Conservation (phyloP, 2,329 filamentous ascomycete genomes). For the Neofusicoccum laricinum region DNA sequence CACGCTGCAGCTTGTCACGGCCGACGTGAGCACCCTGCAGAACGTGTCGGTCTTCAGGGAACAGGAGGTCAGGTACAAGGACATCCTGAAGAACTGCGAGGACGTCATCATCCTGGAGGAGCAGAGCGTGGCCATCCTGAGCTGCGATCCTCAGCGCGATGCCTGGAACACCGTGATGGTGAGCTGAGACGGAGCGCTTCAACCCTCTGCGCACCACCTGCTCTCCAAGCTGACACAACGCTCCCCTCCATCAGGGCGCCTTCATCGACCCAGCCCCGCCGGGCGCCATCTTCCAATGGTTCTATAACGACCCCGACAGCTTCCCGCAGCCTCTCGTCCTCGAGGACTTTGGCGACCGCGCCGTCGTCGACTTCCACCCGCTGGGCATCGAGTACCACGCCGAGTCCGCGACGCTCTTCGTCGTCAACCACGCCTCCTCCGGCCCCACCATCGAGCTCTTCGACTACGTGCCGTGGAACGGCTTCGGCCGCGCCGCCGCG, state of each 20-base stretch:
- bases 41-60: constrained; percentile 25
- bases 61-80: constrained; percentile 32
- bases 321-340: constrained; percentile 28
- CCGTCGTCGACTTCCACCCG: constrained; percentile 38
- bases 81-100: constrained; percentile 43
- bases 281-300: constrained; percentile 39
- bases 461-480: constrained; percentile 18
- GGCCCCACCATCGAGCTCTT: constrained; percentile 38
- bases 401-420: constrained; percentile 34
- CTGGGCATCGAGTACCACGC: constrained; percentile 40
- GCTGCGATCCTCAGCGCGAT: constrained; percentile 43
- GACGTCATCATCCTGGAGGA: constrained; percentile 40
- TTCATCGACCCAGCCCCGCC: constrained; percentile 25
- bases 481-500: constrained; percentile 20
- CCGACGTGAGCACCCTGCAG: constrained; percentile 18
- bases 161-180: constrained; percentile 48
- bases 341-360: constrained; percentile 23
- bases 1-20: constrained; percentile 3
- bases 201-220: neutral
- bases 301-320: constrained; percentile 30
- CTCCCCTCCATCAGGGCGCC: constrained; percentile 23
- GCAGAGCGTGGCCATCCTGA: constrained; percentile 38
- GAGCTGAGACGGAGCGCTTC: constrained; percentile 11
- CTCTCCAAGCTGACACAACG: neutral
- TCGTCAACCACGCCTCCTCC: constrained; percentile 38